phyloP scores from a whole-genome alignment of 2,329 filamentous ascomycete genomes.

The Xylaria sp. region DNA sequence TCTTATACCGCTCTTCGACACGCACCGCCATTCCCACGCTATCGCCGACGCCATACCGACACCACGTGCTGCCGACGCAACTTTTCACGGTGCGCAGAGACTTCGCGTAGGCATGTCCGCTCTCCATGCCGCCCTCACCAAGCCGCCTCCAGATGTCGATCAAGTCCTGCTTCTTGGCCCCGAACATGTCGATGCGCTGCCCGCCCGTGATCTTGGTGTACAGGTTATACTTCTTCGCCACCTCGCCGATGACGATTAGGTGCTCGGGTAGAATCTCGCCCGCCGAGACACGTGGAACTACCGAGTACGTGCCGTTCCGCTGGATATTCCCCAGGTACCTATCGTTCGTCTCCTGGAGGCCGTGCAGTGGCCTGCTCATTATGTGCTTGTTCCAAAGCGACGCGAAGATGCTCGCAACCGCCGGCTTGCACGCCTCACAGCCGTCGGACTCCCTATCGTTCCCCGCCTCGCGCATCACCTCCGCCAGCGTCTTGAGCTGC shows the following conservation, averaged over 20 bases:
- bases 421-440: slow-evolving; percentile 88
- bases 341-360: slow-evolving; percentile 92
- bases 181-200: slow-evolving; percentile 93
- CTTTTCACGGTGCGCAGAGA: slow-evolving; percentile 89
- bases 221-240: slow-evolving; percentile 84
- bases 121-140: slow-evolving; percentile 87
- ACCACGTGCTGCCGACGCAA: slow-evolving; percentile 93
- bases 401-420: slow-evolving; percentile 81
- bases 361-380: slow-evolving; percentile 75
- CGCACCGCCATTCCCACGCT: slow-evolving; percentile 91
- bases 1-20: slow-evolving; percentile 91
- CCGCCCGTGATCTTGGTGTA: slow-evolving; percentile 95
- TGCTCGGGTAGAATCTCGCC: slow-evolving; percentile 91
- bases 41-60: slow-evolving; percentile 87
- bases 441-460: slow-evolving; percentile 78
- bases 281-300: slow-evolving; percentile 83
- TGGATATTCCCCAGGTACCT: slow-evolving; percentile 90
- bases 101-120: slow-evolving; percentile 91
- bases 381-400: slow-evolving; percentile 87
- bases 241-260: slow-evolving; percentile 82
- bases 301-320: slow-evolving; percentile 89
- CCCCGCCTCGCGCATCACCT: slow-evolving; percentile 83
- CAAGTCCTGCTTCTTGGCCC: slow-evolving; percentile 87
- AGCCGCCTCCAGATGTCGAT: slow-evolving; percentile 83
- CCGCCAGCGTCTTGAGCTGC: slow-evolving; percentile 74